Evolutionary conservation across 2,329 filamentous ascomycete genomes (phyloP), one percentile per base, ranked within the genome.

Genomic region (Xylariaceae sp.): DNA sequence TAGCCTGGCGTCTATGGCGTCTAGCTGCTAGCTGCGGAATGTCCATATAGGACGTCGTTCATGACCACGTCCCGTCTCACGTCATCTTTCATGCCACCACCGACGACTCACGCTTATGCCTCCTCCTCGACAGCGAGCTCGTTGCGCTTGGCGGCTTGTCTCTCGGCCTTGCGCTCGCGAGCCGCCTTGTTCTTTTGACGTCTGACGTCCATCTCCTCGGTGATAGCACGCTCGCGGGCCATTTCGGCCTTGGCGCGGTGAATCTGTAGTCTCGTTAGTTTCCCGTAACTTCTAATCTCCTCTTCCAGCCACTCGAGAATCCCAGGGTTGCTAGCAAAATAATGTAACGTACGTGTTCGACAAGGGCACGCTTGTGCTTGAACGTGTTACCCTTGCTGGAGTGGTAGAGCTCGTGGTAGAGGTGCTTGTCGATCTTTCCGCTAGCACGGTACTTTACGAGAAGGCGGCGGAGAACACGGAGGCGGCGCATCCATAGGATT

Each of bases 341-440:
- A 32, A 37, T 35, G 12, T 5, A 71, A 90, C 94, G 74, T 95
- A 99, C 94, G 84, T 99, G 94, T 86, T 99, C 94, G 76, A 99
- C 91, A 72, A 99, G 87, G 74, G 91, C 94, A 80, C 94, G 88
- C 91, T 97, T 99, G 90, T 99, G 94, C 91, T 99, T 99, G 89
- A 99, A 99, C 77, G 94, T 92, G 88, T 99, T 99, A 95, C 94
- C 95, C 91, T 99, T 99, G 87, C 89, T 94, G 76, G 95, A 83
- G 80, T 96, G 94, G 86, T 99, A 99, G 69, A 99, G 90, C 83
- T 97, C 91, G 86, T 99, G 94, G 87, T 99, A 99, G 62, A 99
- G 91, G 85, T 99, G 94, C 88, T 99, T 99, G 84, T 99, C 94
- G 77, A 99, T 99, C 89, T 99, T 99, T 79, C 95, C 95, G 73